phyloP scores from a whole-genome alignment of 495 filamentous ascomycete genomes.

The Xylaria cubensis region DNA sequence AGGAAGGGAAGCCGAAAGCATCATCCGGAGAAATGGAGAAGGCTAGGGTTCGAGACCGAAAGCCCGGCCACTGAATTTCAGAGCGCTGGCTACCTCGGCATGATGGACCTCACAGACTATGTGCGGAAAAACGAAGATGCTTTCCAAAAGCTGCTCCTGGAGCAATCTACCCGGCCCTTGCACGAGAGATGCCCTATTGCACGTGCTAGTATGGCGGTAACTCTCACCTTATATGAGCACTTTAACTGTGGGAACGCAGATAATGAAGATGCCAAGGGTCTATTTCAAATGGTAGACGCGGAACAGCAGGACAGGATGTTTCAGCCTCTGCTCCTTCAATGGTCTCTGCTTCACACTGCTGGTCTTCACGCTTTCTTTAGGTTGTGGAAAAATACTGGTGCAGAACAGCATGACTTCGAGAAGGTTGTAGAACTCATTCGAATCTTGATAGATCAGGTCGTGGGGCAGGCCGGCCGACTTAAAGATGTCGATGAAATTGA shows the following conservation, averaged over 20 bases:
- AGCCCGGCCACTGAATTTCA: conserved; percentile 85
- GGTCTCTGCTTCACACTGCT: conserved; percentile 92
- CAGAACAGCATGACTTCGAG: conserved; percentile 83
- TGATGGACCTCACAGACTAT: conserved; percentile 98
- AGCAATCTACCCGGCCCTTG: conserved; percentile 78
- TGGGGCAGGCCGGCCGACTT: conserved; percentile 80
- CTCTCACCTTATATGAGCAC: conserved; percentile 88
- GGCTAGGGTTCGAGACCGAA: conserved; percentile 91
- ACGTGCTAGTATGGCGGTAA: conserved; percentile 84
- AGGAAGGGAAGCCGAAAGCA: conserved; percentile 69
- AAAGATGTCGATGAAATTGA: conserved; percentile 90
- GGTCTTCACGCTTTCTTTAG: conserved; percentile 89
- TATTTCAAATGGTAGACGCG: conserved; percentile 78
- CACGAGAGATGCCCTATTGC: conserved; percentile 87
- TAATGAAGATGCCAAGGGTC: conserved; percentile 74
- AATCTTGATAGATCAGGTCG: conserved; percentile 89
- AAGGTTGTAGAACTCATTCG: conserved; percentile 90
- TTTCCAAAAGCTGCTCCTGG: conserved; percentile 88
- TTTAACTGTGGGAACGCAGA: conserved; percentile 93
- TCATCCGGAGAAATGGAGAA: conserved; percentile 91
- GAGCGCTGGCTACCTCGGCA: conserved; percentile 84
- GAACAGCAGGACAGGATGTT: conserved; percentile 86
- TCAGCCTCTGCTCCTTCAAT: conserved; percentile 87
- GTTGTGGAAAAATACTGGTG: conserved; percentile 88
- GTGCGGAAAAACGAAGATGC: conserved; percentile 87